Conservation (phyloP, 345 rosid genomes). For the rapeseed (Brassica napus) region Da-Ae NC_063440.1:25491001-25491500, state of each 20-base stretch:
- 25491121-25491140: not conserved
- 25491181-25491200: slow-evolving; percentile 30
- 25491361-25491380: not conserved
- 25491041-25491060: slow-evolving; percentile 36
- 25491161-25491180: slow-evolving; percentile 31
- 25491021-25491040: slow-evolving; percentile 39
- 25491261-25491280: slow-evolving; percentile 9
- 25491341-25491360: slow-evolving; percentile 18
- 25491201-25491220: not conserved
- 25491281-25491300: slow-evolving; percentile 8
- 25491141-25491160: slow-evolving; percentile 2
- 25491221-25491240: not conserved
- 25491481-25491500: not conserved
- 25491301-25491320: slow-evolving; percentile 17
- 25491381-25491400: not conserved
- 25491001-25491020: slow-evolving; percentile 37
- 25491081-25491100: not conserved
- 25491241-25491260: slow-evolving; percentile 31
- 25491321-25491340: slow-evolving; percentile 12
- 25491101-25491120: not conserved
- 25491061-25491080: slow-evolving; percentile 33
- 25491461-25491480: not conserved
- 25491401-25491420: not conserved
- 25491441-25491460: not conserved
- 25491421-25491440: not conserved